Evolutionary conservation across 768 basidiomycete species (phyloP).

Genomic region (Exsudoporus frostii): DNA sequence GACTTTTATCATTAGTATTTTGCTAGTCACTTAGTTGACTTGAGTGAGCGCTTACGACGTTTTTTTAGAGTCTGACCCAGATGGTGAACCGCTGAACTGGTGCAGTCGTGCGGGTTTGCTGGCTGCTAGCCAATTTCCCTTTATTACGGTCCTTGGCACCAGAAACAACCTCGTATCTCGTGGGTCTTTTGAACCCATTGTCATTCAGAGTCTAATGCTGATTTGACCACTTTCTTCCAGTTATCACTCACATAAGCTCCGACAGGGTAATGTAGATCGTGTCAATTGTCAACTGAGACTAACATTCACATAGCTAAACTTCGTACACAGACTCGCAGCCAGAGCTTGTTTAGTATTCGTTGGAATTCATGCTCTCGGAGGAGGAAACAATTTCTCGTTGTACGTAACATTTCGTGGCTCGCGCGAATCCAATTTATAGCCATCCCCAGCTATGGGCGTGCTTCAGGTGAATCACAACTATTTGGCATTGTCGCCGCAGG

Average conservation of each 20-base stretch:
- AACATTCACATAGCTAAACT: conserved; percentile 28
- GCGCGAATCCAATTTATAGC: not conserved
- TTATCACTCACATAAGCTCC: conserved; percentile 21
- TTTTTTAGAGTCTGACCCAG: conserved; percentile 17
- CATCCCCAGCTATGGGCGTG: conserved; percentile 5
- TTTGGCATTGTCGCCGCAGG: conserved; percentile 36
- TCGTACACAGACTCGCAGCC: conserved; percentile 44
- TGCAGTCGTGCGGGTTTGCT: conserved; percentile 31
- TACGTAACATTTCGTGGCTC: not conserved
- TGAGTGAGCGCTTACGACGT: not conserved
- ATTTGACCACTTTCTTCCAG: not conserved
- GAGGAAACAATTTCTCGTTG: conserved; percentile 12
- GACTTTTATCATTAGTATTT: conserved; percentile 37
- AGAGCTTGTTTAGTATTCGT: conserved; percentile 43
- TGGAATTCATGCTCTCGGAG: conserved; percentile 45
- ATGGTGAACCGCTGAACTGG: conserved; percentile 30
- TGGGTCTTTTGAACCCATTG: conserved; percentile 1
- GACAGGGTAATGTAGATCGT: conserved; percentile 14
- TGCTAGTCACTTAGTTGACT: not conserved
- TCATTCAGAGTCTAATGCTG: not conserved
- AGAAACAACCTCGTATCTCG: conserved; percentile 37
- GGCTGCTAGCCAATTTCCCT: conserved; percentile 35
- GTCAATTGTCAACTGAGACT: not conserved
- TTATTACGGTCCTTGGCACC: conserved; percentile 41
- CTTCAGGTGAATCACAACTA: conserved; percentile 11